Evolutionary conservation across 345 rosid species (phyloP), one percentile per base, ranked within the genome.

Genomic region (Camelina hispida): DNA sequence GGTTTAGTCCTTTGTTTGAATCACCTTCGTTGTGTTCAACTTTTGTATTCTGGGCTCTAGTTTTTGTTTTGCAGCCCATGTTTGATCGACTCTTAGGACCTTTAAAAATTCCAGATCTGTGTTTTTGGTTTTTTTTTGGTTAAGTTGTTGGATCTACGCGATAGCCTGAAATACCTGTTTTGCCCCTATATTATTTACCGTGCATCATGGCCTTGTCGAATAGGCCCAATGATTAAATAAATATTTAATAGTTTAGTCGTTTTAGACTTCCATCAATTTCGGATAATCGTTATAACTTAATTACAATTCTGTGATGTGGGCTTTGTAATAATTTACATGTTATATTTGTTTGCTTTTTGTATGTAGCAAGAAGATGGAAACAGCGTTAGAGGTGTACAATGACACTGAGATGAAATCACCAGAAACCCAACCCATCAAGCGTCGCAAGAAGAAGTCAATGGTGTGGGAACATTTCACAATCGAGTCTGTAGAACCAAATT

Each of bases 381-480:
- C 73, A 67, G 73, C 73, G 17, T 2, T 68, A 13, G 79, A 75
- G 16, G 74, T 61, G 2, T 61, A 76, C 69, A 76, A 76, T 20
- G 69, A 68, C 9, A 25, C 52, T 20, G 74, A 68, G 23, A 60
- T 42, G 79, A 53, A 14, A 17, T 9, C 79, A 52, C 69, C 68
- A 51, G 78, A 74, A 51, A 57, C 60, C 17, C 72, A 56, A 37
- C 74, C 69, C 0, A 68, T 62, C 56, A 75, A 67, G 32, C 62
- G 68, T 15, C 78, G 72, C 42, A 60, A 76, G 78, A 94, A 89
- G 92, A 94, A 91, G 87, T 94, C 98, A 34, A 81, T 86, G 8
- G 97, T 91, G 35, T 94, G 97, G 97, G 98, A 94, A 40, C 85
- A 90, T 77, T 94, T 94, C 78, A 89, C 97, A 2, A 86, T 94